Conservation (phyloP, 1,139 yeast genomes). For the Suhomyces maxii region DNA sequence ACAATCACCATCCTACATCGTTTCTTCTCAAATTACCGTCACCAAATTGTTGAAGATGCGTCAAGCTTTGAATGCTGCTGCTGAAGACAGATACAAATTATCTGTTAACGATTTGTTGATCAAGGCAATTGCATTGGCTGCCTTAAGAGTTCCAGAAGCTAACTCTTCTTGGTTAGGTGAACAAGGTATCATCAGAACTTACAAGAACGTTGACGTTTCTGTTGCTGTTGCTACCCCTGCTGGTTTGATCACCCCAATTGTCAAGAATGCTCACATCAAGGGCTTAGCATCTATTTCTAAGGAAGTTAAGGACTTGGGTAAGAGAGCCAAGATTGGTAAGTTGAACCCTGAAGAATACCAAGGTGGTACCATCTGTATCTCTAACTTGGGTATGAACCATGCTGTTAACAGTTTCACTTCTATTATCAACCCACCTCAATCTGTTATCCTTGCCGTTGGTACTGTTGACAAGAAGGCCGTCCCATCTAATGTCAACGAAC, state of each 20-base stretch:
- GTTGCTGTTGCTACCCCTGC: constrained; percentile 99
- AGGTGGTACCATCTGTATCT: constrained; percentile 98
- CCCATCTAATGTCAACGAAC: constrained; percentile 87
- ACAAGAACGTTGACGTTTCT: constrained; percentile 88
- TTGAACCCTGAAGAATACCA: constrained; percentile 94
- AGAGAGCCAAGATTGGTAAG: constrained; percentile 93
- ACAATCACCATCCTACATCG: constrained; percentile 87
- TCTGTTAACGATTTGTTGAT: constrained; percentile 93
- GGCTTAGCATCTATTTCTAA: constrained; percentile 81
- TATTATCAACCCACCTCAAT: constrained; percentile 96
- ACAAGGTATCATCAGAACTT: constrained; percentile 90
- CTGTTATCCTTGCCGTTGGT: constrained; percentile 91
- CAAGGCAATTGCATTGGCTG: constrained; percentile 92
- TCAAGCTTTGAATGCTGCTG: constrained; percentile 80
- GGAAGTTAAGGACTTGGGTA: constrained; percentile 89
- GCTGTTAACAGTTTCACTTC: constrained; percentile 94
- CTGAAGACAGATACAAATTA: constrained; percentile 85
- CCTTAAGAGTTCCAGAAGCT: constrained; percentile 87
- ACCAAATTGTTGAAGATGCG: constrained; percentile 89
- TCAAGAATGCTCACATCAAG: constrained; percentile 80
- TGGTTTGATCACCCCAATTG: constrained; percentile 95
- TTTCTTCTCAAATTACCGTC: constrained; percentile 83
- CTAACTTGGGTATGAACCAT: constrained; percentile 97
- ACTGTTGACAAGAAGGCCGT: constrained; percentile 91
- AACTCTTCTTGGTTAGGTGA: constrained; percentile 92